Percentiles rank a stretch among this genome's conserved stretches.
These are phyloP conservation scores for Xylaria sp. DNA, from an alignment of 2,329 filamentous ascomycete genomes.

Conservation along the genomic window DNA sequence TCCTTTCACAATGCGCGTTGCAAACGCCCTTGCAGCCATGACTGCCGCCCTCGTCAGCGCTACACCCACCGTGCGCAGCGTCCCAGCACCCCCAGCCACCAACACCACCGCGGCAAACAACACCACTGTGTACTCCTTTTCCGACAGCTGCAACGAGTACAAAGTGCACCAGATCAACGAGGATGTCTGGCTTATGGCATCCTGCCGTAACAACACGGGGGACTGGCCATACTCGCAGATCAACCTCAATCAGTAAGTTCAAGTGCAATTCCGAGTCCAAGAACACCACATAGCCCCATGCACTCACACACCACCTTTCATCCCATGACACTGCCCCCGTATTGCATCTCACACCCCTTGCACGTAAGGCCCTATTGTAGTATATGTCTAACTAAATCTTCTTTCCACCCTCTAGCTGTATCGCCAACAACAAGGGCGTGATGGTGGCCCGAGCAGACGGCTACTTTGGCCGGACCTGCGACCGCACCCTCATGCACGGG, in stretches of 20 bases:
- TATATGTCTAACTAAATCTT: not conserved
- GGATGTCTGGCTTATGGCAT: slow-evolving; percentile 1
- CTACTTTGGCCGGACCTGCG: slow-evolving; percentile 15
- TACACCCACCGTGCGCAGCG: too few relatives aligned
- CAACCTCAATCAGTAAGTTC: slow-evolving; percentile 22
- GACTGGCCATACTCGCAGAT: slow-evolving; percentile 6
- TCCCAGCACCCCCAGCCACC: not conserved
- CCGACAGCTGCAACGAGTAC: slow-evolving; percentile 2
- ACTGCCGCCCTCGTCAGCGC: not conserved
- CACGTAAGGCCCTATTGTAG: not conserved
- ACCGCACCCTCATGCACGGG: slow-evolving; percentile 14
- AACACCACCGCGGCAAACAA: not conserved
- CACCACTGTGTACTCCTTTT: slow-evolving; percentile 11
- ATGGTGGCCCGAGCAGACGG: slow-evolving; percentile 14
- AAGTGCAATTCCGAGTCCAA: too few relatives aligned
- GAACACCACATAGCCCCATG: too few relatives aligned
- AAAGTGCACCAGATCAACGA: not conserved
- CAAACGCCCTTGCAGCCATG: not conserved
- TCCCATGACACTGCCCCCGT: not conserved
- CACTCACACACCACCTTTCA: not conserved
- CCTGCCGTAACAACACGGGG: not conserved
- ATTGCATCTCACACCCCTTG: not conserved
- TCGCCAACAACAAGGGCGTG: slow-evolving; percentile 21
- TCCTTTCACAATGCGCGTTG: slow-evolving; percentile 8
- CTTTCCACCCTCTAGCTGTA: slow-evolving; percentile 9